A percentile compares a stretch with the other conserved stretches of the same genome.
Evolutionary conservation across 805 yeast genomes (phyloP).

Genomic region (Ogataea nakhonphanomensis): DNA sequence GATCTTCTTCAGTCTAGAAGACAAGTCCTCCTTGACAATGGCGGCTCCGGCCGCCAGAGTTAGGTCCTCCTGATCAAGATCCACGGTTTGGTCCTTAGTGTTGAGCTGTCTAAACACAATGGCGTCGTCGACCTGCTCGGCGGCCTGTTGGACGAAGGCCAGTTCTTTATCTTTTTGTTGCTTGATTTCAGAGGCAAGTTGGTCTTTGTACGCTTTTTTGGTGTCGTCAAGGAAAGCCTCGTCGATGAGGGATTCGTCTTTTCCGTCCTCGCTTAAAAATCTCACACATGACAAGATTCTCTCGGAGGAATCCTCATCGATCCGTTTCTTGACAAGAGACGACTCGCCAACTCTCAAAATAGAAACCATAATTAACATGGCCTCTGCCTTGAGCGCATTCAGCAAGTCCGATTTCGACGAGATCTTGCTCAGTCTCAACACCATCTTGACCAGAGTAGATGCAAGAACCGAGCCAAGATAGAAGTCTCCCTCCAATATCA

Average conservation of each 20-base stretch:
- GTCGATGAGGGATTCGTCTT: conserved; percentile 40
- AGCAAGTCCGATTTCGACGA: conserved; percentile 48
- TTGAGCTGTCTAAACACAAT: conserved; percentile 77
- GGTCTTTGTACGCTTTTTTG: conserved; percentile 73
- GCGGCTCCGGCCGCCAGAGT: conserved; percentile 50
- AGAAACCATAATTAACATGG: conserved; percentile 87
- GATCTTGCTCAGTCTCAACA: conserved; percentile 65
- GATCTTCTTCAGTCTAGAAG: conserved; percentile 82
- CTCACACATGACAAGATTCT: conserved; percentile 85
- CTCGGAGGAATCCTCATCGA: conserved; percentile 97
- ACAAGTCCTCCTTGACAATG: conserved; percentile 52
- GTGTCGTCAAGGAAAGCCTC: conserved; percentile 88
- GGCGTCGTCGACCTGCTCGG: conserved; percentile 76
- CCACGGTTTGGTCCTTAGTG: conserved; percentile 39
- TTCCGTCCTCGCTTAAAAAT: conserved; percentile 65
- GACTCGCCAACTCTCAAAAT: conserved; percentile 85
- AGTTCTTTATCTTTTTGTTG: conserved; percentile 56
- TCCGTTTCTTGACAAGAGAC: conserved; percentile 60
- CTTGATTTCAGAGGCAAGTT: conserved; percentile 57
- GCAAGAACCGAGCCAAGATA: conserved; percentile 87
- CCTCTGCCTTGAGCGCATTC: conserved; percentile 92
- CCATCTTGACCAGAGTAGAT: conserved; percentile 83
- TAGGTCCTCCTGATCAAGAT: conserved; percentile 56
- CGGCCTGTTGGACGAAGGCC: conserved; percentile 54
- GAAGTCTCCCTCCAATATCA: conserved; percentile 83